Evolutionary conservation across 2,329 filamentous ascomycete species (phyloP), one percentile per base, ranked within the genome.

Genomic region (Fusarium siculi): DNA sequence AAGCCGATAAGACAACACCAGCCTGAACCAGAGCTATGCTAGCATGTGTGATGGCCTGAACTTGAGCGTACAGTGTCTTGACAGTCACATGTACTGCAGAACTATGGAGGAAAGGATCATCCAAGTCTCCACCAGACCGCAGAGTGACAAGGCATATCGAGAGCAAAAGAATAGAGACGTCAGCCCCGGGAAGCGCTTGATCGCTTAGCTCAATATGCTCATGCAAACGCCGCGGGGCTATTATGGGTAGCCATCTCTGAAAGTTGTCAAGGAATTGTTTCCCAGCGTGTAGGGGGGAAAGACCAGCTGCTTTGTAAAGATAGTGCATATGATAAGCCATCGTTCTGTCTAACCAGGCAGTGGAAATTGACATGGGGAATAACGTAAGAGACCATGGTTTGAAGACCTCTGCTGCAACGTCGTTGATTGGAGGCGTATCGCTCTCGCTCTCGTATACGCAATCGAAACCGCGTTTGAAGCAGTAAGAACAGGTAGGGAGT

Each of bases 391-490:
- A 53, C 49, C 49, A 53, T 2, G 49, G 49, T 4, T 37, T 53
- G 9, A 53, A 37, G 0, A 16, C 0, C 0, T 25, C 32, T 25
- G 0, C 18, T 16, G 0, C 3, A 2, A 4, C 4, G 4, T 37
- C n/a, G 0, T 1, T 37, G 0, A 10, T 10, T 25, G 16, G 19
- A 7, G 32, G 9, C 0, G 23, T 11, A 2, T 53, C 49, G n/a
- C 9, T 37, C 9, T 53, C 49, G 3, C 0, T 16, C 0, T 53
- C 49, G 18, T 53, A 37, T 0, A 16, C 2, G 5, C 49, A 53
- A 4, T 53, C 12, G 4, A 53, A 37, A 3, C 49, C 49, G 0
- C 49, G 49, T 11, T 53, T 53, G 18, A 53, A 53, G n/a, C 49
- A 53, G 9, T 53, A 53, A 0, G 49, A 53, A 5, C 49, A 53